These are phyloP conservation scores for Filosporella fistucella DNA, from an alignment of 495 filamentous ascomycete species.

Conservation along the genomic window DNA sequence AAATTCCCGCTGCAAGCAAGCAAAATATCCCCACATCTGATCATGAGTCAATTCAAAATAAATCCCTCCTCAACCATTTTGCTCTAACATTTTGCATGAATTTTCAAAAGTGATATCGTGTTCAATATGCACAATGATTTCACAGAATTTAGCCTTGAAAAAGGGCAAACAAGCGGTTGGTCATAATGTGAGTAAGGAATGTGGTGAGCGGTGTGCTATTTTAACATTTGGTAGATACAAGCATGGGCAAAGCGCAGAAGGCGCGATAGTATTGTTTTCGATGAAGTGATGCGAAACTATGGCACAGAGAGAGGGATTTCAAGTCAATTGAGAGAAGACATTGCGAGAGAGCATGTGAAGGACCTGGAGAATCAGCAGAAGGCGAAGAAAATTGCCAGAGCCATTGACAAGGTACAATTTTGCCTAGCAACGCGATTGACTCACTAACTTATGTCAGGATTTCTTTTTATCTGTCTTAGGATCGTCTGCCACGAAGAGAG, in stretches of 20 bases:
- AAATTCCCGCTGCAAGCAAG: background rate
- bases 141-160: conserved; percentile 21
- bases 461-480: conserved; percentile 77
- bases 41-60: background rate
- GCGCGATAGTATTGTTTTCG: background rate
- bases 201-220: conserved; percentile 25
- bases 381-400: conserved; percentile 21
- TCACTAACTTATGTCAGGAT: conserved; percentile 45
- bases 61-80: background rate
- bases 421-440: background rate
- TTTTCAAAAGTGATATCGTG: no score
- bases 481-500: conserved; percentile 82
- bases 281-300: conserved; percentile 7
- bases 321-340: conserved; percentile 21
- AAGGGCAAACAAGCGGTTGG: conserved; percentile 23
- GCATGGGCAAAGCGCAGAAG: conserved; percentile 11
- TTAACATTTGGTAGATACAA: conserved; percentile 38
- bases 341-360: conserved; percentile 21
- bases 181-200: conserved; percentile 20
- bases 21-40: conserved; percentile 6
- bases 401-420: conserved; percentile 18
- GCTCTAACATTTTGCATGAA: no score
- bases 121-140: conserved; percentile 24
- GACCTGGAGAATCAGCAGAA: conserved; percentile 20
- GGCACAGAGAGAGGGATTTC: conserved; percentile 3